Conservation (phyloP, 2,329 filamentous ascomycete species). For the Aspergillus luchuensis region DNA sequence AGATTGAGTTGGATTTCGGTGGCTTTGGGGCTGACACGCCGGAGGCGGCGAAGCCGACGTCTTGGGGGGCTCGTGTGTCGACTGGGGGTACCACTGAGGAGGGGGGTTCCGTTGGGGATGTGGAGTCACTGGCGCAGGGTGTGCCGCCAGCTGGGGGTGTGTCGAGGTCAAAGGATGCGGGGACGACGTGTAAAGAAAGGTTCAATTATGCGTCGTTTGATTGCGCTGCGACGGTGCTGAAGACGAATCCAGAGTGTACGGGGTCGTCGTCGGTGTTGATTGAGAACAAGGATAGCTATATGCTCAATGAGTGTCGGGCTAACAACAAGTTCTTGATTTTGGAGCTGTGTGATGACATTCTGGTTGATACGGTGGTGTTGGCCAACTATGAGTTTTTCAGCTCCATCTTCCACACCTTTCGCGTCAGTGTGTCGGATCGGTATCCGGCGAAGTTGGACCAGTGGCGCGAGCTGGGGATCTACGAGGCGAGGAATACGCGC, state of each 20-base stretch:
- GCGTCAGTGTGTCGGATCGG: slow-evolving; percentile 88
- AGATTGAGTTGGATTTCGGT: slow-evolving; percentile 75
- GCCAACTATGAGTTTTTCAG: slow-evolving; percentile 99
- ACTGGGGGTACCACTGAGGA: slow-evolving; percentile 7
- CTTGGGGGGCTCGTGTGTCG: slow-evolving; percentile 31
- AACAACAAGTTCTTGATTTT: slow-evolving; percentile 92
- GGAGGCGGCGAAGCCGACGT: slow-evolving; percentile 34
- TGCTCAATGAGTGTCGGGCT: slow-evolving; percentile 87
- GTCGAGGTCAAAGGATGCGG: slow-evolving; percentile 83
- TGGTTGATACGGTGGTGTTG: slow-evolving; percentile 94
- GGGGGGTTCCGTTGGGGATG: slow-evolving; percentile 31
- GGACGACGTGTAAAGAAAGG: slow-evolving; percentile 94
- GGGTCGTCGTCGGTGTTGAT: slow-evolving; percentile 85
- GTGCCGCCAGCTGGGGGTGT: slow-evolving; percentile 55
- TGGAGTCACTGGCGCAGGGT: slow-evolving; percentile 43
- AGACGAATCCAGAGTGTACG: slow-evolving; percentile 83
- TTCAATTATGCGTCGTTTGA: slow-evolving; percentile 99
- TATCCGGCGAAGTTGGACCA: slow-evolving; percentile 91
- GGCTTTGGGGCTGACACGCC: slow-evolving; percentile 58
- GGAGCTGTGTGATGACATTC: slow-evolving; percentile 81
- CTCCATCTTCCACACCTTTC: slow-evolving; percentile 89
- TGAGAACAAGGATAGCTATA: slow-evolving; percentile 98
- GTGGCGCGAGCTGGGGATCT: slow-evolving; percentile 86
- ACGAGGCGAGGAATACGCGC: slow-evolving; percentile 87
- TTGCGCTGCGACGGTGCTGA: slow-evolving; percentile 88